A percentile compares a stretch with the other conserved stretches of the same genome.
Evolutionary conservation across 2,329 filamentous ascomycete genomes (phyloP).

Genomic region (Fusarium chaquense): DNA sequence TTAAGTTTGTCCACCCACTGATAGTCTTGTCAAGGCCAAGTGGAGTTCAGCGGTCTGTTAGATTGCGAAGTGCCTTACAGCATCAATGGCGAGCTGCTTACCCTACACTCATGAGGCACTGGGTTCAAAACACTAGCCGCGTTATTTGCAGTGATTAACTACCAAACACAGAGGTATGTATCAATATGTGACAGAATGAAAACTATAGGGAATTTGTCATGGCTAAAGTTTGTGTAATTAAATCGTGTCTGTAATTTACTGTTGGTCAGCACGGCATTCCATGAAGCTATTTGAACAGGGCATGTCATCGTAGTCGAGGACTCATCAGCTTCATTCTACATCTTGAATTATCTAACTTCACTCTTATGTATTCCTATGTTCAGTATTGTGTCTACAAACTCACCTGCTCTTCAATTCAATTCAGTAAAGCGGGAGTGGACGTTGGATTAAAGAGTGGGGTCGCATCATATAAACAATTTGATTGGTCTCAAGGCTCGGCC

Average conservation of each 20-base stretch:
- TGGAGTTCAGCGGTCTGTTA: constrained; percentile 28
- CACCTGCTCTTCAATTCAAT: background rate
- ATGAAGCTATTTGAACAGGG: background rate
- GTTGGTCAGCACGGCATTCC: background rate
- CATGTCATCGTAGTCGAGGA: background rate
- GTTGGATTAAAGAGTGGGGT: background rate
- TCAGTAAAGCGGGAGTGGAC: background rate
- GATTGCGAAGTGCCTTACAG: background rate
- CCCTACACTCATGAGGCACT: constrained; percentile 4
- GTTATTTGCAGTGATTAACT: no score
- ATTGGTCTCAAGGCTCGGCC: background rate
- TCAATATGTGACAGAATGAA: background rate
- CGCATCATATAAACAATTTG: no score
- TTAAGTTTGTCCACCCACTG: constrained; percentile 25
- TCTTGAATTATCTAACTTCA: no score
- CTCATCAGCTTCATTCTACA: background rate
- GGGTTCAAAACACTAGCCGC: background rate
- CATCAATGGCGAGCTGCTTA: background rate
- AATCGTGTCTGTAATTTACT: background rate
- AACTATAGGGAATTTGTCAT: background rate
- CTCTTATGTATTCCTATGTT: no score
- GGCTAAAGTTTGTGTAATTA: background rate
- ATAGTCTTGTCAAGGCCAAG: constrained; percentile 8
- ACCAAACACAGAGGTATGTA: background rate
- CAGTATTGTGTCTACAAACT: background rate